Evolutionary conservation across 2,329 filamentous ascomycete species (phyloP), one percentile per base, ranked within the genome.

Genomic region (Calonectria pteridis): DNA sequence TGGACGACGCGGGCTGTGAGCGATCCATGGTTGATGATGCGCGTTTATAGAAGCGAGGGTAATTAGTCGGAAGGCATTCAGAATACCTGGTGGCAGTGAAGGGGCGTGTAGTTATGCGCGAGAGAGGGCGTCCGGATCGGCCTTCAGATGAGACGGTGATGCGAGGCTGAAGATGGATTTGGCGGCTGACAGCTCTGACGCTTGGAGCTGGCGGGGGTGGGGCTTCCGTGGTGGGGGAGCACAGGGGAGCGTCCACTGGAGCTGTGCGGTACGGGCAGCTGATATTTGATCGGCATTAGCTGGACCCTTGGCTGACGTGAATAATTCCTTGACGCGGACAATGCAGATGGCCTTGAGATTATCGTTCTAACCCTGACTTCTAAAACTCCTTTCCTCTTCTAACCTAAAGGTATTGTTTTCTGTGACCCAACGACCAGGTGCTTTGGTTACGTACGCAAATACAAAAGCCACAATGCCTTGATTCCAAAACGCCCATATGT

Each of bases 1-100:
- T 86, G 55, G 82, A 81, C 50, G 81, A 79, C 23, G 82, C 72
- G 23, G 78, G 75, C 62, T 84, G 83, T 55, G 81, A 73, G 51
- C 82, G 80, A 11, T 85, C 83, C 84, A 85, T 85, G n/a, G 3
- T 72, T 35, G 18, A 35, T 9, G 10, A 9, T 6, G 16, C 9
- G 11, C 16, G n/a, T 18, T 35, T 29, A 33, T 13, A 43, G 31
- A 11, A 2, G 3, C 5, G 9, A 6, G 2, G 40, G 3, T 5
- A 10, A 7, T 10, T 14, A 55, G 23, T 4, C 14, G 20, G 37
- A 46, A 35, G 37, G n/a, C 10, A 29, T 13, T 7, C 13, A 62
- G 33, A 40, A 40, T 33, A n/a, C n/a, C 7, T 23, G 14, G 2
- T 2, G 31, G 23, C 14, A 28, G 13, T 11, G 6, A 40, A 6